phyloP scores from a whole-genome alignment of 1,139 yeast genomes.

The Pneumocystis murina region DNA sequence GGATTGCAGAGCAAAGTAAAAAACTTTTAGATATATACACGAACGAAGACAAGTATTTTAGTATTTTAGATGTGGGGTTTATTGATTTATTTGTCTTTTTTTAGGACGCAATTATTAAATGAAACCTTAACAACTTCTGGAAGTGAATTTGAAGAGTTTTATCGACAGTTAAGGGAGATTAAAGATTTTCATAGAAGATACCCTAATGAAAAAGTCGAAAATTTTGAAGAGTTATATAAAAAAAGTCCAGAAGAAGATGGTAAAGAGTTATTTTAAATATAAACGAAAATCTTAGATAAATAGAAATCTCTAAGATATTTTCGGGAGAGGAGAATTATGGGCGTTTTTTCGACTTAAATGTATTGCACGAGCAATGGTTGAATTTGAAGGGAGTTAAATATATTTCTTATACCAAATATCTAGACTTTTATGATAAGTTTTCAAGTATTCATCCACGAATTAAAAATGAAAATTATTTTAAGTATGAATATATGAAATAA shows the following conservation, averaged over 20 bases:
- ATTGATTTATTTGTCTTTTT: conserved; percentile 20
- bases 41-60: conserved; percentile 16
- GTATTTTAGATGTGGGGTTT: conserved; percentile 20
- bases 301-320: conserved; percentile 34
- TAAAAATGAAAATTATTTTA: conserved; percentile 26
- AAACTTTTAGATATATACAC: conserved; percentile 20
- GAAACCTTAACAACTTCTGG: conserved; percentile 13
- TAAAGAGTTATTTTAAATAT: conserved; percentile 11
- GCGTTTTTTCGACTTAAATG: conserved; percentile 42
- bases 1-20: conserved; percentile 30
- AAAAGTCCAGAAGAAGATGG: conserved; percentile 9
- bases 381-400: conserved; percentile 26
- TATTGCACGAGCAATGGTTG: conserved; percentile 38
- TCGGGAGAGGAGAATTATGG: conserved; percentile 52
- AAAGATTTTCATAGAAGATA: conserved; percentile 23
- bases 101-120: conserved; percentile 8
- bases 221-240: conserved; percentile 25
- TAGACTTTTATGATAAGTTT: conserved; percentile 33
- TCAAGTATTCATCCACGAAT: conserved; percentile 20
- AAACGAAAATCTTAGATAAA: conserved; percentile 4
- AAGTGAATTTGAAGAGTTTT: conserved; percentile 31
- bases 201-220: conserved; percentile 26
- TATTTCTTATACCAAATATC: conserved; percentile 37
- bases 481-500: background rate
- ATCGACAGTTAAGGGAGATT: conserved; percentile 27